phyloP scores from a whole-genome alignment of 129 eudicot genomes.

The Flaveria trinervia region DNA sequence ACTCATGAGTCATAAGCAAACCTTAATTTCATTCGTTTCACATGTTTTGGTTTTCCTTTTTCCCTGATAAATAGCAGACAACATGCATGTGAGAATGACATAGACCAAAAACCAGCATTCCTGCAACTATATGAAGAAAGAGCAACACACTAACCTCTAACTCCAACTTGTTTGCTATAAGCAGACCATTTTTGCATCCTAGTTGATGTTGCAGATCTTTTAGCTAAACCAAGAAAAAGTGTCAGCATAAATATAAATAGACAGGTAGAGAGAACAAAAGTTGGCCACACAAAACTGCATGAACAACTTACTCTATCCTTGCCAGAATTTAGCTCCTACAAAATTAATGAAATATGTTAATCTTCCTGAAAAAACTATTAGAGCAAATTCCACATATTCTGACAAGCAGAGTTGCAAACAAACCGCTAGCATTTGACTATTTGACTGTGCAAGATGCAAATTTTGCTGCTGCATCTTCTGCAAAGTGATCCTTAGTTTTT shows the following conservation, averaged over 20 bases:
- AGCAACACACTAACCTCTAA: constrained; percentile 46
- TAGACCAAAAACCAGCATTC: background rate
- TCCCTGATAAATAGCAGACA: constrained; percentile 43
- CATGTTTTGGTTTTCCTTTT: constrained; percentile 35
- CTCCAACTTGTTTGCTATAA: constrained; percentile 44
- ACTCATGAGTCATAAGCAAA: constrained; percentile 18
- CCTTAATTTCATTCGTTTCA: constrained; percentile 40
- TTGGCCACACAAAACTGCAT: background rate
- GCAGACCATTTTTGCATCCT: constrained; percentile 65
- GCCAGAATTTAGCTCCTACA: constrained; percentile 61
- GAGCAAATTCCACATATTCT: background rate
- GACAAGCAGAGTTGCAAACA: constrained; percentile 27
- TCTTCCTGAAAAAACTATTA: background rate
- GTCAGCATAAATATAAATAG: background rate
- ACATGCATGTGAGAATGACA: background rate
- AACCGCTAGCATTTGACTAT: constrained; percentile 64
- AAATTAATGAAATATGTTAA: constrained; percentile 5
- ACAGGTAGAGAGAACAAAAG: background rate
- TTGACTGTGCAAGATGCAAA: constrained; percentile 60
- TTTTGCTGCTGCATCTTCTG: constrained; percentile 74
- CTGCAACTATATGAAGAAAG: constrained; percentile 4
- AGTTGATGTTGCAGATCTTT: constrained; percentile 59
- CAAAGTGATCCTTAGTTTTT: constrained; percentile 57
- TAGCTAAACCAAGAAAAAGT: constrained; percentile 36
- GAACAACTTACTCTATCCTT: constrained; percentile 61